Evolutionary conservation across 2,329 filamentous ascomycete genomes (phyloP).

Genomic region (Penicillium sp.): DNA sequence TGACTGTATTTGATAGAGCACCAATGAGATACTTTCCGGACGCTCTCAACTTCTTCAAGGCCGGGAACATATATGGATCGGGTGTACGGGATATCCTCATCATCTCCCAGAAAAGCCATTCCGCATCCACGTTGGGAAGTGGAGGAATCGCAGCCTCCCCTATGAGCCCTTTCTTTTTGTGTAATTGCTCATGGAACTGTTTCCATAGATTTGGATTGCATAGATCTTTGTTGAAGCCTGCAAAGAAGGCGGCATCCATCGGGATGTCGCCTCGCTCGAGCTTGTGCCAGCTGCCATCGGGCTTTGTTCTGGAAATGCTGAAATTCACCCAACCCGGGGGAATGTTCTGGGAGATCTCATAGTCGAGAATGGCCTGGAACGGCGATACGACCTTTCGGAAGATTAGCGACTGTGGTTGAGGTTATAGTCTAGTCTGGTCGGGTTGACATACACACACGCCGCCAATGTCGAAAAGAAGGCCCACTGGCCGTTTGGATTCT

Average conservation of each 20-base stretch:
- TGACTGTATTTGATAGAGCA: slow-evolving; percentile 85
- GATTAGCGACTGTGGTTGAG: slow-evolving; percentile 7
- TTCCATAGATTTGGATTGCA: slow-evolving; percentile 66
- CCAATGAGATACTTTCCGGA: slow-evolving; percentile 69
- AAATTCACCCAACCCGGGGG: slow-evolving; percentile 89
- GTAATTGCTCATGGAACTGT: slow-evolving; percentile 49
- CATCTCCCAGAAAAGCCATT: slow-evolving; percentile 86
- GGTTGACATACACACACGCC: slow-evolving; percentile 78
- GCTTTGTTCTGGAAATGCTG: slow-evolving; percentile 75
- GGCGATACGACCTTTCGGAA: slow-evolving; percentile 73
- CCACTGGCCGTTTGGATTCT: slow-evolving; percentile 58
- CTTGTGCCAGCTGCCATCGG: slow-evolving; percentile 80
- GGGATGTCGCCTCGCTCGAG: slow-evolving; percentile 81
- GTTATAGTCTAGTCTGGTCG: neutral
- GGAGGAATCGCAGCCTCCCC: slow-evolving; percentile 50
- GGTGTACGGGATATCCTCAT: slow-evolving; percentile 69
- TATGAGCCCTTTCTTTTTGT: slow-evolving; percentile 24
- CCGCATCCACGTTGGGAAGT: slow-evolving; percentile 70
- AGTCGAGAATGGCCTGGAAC: slow-evolving; percentile 89
- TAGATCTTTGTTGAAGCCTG: slow-evolving; percentile 72
- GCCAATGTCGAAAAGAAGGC: slow-evolving; percentile 89
- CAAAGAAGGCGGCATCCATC: slow-evolving; percentile 73
- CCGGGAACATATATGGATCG: slow-evolving; percentile 87
- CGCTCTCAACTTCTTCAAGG: slow-evolving; percentile 65
- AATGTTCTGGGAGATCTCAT: slow-evolving; percentile 73